phyloP scores from a whole-genome alignment of 352 stramenopile genomes.

The Phytophthora pistaciae region DNA sequence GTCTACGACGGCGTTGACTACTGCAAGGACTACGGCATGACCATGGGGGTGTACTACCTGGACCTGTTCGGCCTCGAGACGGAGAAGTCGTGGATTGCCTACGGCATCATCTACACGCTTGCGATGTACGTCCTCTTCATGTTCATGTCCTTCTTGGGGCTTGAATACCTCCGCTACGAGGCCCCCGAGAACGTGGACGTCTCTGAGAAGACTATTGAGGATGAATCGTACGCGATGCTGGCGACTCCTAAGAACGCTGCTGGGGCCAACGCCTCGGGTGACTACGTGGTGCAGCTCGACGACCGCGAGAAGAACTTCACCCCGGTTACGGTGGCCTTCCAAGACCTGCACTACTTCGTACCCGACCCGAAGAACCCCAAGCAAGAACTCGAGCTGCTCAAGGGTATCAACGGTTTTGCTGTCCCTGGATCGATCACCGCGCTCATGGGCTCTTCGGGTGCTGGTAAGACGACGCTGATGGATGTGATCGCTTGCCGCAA shows the following conservation, averaged over 20 bases:
- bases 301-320: slow-evolving; percentile 18
- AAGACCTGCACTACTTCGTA: slow-evolving; percentile 21
- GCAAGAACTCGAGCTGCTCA: slow-evolving; percentile 6
- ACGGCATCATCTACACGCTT: slow-evolving; percentile 44
- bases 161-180: slow-evolving; percentile 40
- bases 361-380: slow-evolving; percentile 16
- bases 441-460: background rate
- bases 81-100: slow-evolving; percentile 50
- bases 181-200: slow-evolving; percentile 35
- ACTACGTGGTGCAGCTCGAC: slow-evolving; percentile 1
- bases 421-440: background rate
- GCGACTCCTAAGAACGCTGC: slow-evolving; percentile 19
- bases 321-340: slow-evolving; percentile 24
- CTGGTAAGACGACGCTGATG: background rate
- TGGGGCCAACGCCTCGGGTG: background rate
- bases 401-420: slow-evolving; percentile 11
- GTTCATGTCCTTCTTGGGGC: slow-evolving; percentile 33
- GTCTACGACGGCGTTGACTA: slow-evolving; percentile 45
- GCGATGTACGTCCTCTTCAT: slow-evolving; percentile 48
- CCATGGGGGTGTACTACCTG: slow-evolving; percentile 46
- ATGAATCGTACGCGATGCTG: slow-evolving; percentile 23
- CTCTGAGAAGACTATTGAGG: slow-evolving; percentile 20
- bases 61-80: slow-evolving; percentile 49
- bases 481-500: slow-evolving; percentile 1
- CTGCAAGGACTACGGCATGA: slow-evolving; percentile 32